Evolutionary conservation across 2,329 filamentous ascomycete species (phyloP), one percentile per base, ranked within the genome.

Genomic region (Colletotrichum orchidophilum): DNA sequence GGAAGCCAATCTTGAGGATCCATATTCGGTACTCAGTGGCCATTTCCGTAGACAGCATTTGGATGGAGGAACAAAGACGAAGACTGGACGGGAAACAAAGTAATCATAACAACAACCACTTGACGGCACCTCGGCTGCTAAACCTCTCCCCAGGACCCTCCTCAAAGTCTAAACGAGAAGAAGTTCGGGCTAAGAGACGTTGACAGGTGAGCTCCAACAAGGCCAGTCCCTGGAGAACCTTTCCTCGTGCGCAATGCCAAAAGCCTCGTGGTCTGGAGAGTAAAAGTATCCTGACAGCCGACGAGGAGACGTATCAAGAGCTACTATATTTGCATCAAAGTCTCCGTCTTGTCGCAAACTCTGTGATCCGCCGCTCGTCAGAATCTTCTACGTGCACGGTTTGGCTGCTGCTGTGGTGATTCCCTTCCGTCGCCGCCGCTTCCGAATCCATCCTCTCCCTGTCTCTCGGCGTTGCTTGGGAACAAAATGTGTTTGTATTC

Each of bases 181-280:
- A 35, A 59, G 57, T 35, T 29, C 33, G 33, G 55, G 55, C 57
- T 6, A 50, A 35, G 46, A 33, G 46, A 53, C 46, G 21, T 35
- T 63, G 60, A 63, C 60, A 53, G 49, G 13, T 53, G 60, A 39
- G 29, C 21, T 63, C 29, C 49, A 7, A 53, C 60, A 63, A 53
- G 60, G 60, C 31, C 9, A 11, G 11, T 63, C 60, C 60, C 31
- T 63, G 49, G 29, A 53, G 31, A 18, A 3, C 9, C 21, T 46
- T 8, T 18, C 39, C 39, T 21, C 18, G 18, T 46, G 39, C 18
- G 39, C 39, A 46, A 46, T 21, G 18, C n/a, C 18, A 46, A 46
- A 21, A 46, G 39, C 39, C 21, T 46, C 39, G 39, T 18, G 39
- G 39, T 46, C 39, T 46, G 39, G 8, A 53, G 12, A 21, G n/a